phyloP scores from a whole-genome alignment of 257 asterid species.

The Phtheirospermum japonicum region DNA sequence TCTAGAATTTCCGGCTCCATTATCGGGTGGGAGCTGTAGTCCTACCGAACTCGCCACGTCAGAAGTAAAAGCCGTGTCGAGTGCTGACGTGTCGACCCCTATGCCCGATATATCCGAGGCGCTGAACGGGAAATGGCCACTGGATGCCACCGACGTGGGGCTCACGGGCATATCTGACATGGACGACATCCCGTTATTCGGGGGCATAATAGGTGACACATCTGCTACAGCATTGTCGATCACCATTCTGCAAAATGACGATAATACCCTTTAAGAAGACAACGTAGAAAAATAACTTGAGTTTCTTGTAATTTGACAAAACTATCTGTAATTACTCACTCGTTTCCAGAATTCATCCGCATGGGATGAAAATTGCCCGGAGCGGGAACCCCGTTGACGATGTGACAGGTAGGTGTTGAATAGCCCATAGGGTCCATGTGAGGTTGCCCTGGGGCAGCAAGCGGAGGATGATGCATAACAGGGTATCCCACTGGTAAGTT shows the following conservation, averaged over 20 bases:
- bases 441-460: slow-evolving; percentile 72
- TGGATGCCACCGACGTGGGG: slow-evolving; percentile 87
- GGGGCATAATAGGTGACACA: slow-evolving; percentile 58
- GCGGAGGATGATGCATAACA: slow-evolving; percentile 66
- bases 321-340: slow-evolving; percentile 43
- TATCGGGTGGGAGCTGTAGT: slow-evolving; percentile 76
- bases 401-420: slow-evolving; percentile 60
- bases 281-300: neutral
- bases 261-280: neutral
- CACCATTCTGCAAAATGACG: slow-evolving; percentile 52
- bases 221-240: slow-evolving; percentile 54
- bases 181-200: slow-evolving; percentile 62
- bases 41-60: slow-evolving; percentile 79
- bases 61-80: slow-evolving; percentile 78
- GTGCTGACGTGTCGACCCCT: slow-evolving; percentile 79
- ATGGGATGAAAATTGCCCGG: slow-evolving; percentile 78
- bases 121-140: slow-evolving; percentile 86
- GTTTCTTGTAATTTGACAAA: no score
- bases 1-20: slow-evolving; percentile 75
- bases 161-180: slow-evolving; percentile 83
- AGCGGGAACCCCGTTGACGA: slow-evolving; percentile 88
- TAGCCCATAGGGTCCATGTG: slow-evolving; percentile 74
- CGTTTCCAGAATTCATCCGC: slow-evolving; percentile 78
- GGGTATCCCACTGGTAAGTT: slow-evolving; percentile 96
- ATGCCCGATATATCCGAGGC: slow-evolving; percentile 83